Conservation (phyloP, 495 filamentous ascomycete species). For the Neurospora sp. region DNA sequence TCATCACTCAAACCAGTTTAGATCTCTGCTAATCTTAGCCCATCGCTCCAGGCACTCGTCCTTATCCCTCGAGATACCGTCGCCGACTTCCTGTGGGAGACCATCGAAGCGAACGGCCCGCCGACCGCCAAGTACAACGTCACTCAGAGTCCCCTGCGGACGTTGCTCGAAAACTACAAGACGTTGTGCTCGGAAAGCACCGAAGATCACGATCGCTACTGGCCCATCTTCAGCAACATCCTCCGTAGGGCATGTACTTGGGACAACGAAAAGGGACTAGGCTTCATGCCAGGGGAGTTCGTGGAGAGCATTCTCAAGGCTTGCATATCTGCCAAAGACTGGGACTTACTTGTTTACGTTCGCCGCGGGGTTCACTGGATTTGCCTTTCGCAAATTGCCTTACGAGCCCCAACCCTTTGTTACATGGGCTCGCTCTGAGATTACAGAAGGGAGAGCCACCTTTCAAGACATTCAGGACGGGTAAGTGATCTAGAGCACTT, state of each 20-base stretch:
- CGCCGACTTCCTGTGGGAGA: slow-evolving; percentile 10
- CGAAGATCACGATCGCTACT: neutral
- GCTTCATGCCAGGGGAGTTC: neutral
- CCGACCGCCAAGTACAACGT: neutral
- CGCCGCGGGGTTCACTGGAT: neutral
- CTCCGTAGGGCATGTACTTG: slow-evolving; percentile 5
- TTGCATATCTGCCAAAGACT: slow-evolving; percentile 5
- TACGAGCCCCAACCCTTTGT: slow-evolving; percentile 1
- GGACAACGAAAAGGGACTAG: slow-evolving; percentile 3
- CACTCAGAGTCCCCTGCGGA: neutral
- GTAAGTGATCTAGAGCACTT: too few relatives aligned
- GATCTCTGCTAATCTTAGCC: neutral
- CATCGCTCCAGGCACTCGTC: slow-evolving; percentile 4
- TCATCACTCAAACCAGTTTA: too few relatives aligned
- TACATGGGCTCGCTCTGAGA: slow-evolving; percentile 1
- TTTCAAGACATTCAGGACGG: slow-evolving; percentile 3
- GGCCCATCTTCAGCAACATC: slow-evolving; percentile 7
- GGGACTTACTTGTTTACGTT: slow-evolving; percentile 9
- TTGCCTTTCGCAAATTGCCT: too few relatives aligned
- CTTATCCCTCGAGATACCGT: slow-evolving; percentile 12
- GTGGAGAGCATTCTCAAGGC: slow-evolving; percentile 4
- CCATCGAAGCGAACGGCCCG: neutral
- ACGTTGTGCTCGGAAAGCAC: neutral
- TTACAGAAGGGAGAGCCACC: neutral
- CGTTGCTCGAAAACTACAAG: neutral